Percentiles rank a stretch among this genome's conserved stretches.
phyloP scores from a whole-genome alignment of 2,329 filamentous ascomycete genomes.

The Dothidotthia symphoricarpi region DNA sequence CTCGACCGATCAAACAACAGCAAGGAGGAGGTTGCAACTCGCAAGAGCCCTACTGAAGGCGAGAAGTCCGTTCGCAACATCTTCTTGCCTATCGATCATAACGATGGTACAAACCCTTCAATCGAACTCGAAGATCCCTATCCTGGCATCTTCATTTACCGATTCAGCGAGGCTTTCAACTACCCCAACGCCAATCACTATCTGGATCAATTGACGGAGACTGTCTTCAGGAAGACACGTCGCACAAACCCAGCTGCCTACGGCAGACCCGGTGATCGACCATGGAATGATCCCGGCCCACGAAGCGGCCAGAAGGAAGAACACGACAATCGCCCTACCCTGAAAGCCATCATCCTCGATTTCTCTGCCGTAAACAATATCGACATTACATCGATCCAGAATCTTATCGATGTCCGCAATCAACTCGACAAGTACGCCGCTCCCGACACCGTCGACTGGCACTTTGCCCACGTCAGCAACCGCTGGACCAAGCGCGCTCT shows the following conservation, averaged over 20 bases:
- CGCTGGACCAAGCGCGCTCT: constrained; percentile 91
- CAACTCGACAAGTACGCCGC: constrained; percentile 86
- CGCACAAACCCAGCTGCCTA: constrained; percentile 72
- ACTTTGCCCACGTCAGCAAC: constrained; percentile 89
- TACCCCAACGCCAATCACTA: constrained; percentile 93
- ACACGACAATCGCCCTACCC: constrained; percentile 59
- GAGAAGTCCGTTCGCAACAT: constrained; percentile 65
- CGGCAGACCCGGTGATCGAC: constrained; percentile 62
- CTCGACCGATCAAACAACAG: constrained; percentile 50
- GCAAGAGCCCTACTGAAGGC: constrained; percentile 22
- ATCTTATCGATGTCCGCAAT: constrained; percentile 91
- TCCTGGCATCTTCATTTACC: constrained; percentile 93
- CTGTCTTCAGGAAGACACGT: constrained; percentile 61
- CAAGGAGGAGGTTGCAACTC: constrained; percentile 10
- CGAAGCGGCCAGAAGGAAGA: constrained; percentile 53
- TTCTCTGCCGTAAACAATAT: constrained; percentile 94
- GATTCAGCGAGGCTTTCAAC: constrained; percentile 93
- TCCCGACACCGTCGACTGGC: constrained; percentile 87
- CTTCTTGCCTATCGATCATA: constrained; percentile 82
- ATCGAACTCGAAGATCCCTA: constrained; percentile 76
- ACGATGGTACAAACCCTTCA: constrained; percentile 84
- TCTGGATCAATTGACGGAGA: constrained; percentile 62
- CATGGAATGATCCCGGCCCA: constrained; percentile 93
- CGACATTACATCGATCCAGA: constrained; percentile 89
- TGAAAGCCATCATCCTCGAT: constrained; percentile 88